Base-by-base conservation (phyloP, 176 grass and related monocot genomes). In the Elaeis guineensis region DNA sequence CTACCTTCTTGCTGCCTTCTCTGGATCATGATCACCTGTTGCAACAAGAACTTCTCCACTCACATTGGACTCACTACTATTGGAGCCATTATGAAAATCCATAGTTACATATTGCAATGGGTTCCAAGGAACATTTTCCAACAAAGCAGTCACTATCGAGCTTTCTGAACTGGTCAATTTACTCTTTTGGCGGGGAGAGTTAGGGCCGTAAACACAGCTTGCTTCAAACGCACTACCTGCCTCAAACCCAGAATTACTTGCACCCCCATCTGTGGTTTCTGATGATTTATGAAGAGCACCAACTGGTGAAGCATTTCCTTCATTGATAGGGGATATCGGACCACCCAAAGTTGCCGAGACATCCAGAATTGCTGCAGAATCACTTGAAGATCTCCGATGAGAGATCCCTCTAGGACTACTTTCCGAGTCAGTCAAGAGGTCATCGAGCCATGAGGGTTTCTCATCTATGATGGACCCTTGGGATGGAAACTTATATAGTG, bases 1-100 rank as follows among this genome's bases (percentile, higher is more conserved):
- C 19, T 89, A 98, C 94, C 88, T 86, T 83, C 78, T 93, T 51
- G 86, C 75, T 57, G 82, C 69, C 70, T 82, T 98, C 49, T 93
- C 94, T 57, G 83, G 67, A 73, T 98, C 81, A 71, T 65, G 19
- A 72, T 79, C 17, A 9, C 32, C 49, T 29, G 69, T 14, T 28
- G 57, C 2, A 49, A 5, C 49, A 21, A 44, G 35, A 9, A 44
- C 58, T 65, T 80, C 88, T 69, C 73, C 77, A 55, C 60, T 62
- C 51, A 17, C 61, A 71, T 61, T 76, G 29, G 69, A 44, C 51
- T 64, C 21, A 51, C 65, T 72, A 52, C 60, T 70, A 66, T 56
- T 77, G 59, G 66, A 16, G 21, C 51, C 57, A 58, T 52, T 59
- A 52, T 61, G 55, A 2, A 69, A 25, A 29, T 93, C 85, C 0